Evolutionary conservation across 495 filamentous ascomycete species (phyloP), one percentile per base, ranked within the genome.

Genomic region (Penicillium waksmanii): DNA sequence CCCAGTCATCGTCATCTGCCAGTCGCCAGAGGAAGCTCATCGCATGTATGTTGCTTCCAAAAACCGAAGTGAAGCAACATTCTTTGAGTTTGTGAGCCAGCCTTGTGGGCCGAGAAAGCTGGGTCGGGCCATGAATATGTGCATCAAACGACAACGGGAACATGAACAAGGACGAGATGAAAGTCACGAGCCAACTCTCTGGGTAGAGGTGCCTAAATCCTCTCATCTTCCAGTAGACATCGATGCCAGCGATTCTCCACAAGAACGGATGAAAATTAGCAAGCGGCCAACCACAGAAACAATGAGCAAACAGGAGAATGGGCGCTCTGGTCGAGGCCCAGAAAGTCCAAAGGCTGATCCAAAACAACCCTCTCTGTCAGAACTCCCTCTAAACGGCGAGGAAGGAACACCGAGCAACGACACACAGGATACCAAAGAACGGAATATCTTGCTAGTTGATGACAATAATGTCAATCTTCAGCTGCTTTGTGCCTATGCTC

Each of bases 391-490:
- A 17, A 18, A 44, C 1, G 3, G 4, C 13, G 42, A 44, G 3
- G 21, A 51, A 3, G 42, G 42, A 7, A 1, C 42, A 3, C 17
- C 12, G 15, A 40, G 36, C 36, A 40, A 40, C 11, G 11, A 40
- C 11, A 40, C 15, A 13, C 36, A 0, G 18, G 17, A 44, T 17
- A 0, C 17, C 42, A 18, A 44, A 7, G 5, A 44, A 10, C 13
- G 42, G 13, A 17, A 5, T 18, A 21, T 48, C 4, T 61, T 79
- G 1, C 56, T 77, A 3, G 75, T 77, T 0, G 76, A 79, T 40
- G 75, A 79, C 51, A 80, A 80, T 57, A 57, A 67, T 0, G 56
- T 77, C 8, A 78, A 77, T 54, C 65, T 78, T 2, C 40, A 69
- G 15, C 46, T 77, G 7, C 65, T 73, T 0, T 38, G 48, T 19